phyloP scores from a whole-genome alignment of 495 filamentous ascomycete genomes.

The Penicillium ochrochloron region DNA sequence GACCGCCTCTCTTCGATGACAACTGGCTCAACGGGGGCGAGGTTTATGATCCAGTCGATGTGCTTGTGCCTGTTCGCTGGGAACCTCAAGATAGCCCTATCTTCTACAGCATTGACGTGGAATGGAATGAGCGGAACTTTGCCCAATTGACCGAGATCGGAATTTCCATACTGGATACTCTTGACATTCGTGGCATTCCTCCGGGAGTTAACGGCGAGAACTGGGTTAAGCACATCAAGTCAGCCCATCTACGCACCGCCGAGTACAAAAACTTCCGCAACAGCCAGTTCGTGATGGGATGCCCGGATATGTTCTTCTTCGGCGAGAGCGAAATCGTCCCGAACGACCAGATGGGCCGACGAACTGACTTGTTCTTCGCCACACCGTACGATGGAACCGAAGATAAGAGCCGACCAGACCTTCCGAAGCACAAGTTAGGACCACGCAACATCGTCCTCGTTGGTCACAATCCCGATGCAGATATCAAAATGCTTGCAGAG shows the following conservation, averaged over 20 bases:
- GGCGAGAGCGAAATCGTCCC: constrained; percentile 59
- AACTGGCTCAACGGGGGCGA: neutral
- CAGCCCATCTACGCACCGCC: constrained; percentile 74
- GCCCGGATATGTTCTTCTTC: constrained; percentile 76
- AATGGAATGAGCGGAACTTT: constrained; percentile 72
- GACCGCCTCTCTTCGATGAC: constrained; percentile 5
- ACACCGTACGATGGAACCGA: neutral
- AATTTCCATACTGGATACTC: constrained; percentile 79
- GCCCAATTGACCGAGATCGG: constrained; percentile 81
- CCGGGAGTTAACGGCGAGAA: constrained; percentile 63
- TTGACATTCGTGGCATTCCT: constrained; percentile 52
- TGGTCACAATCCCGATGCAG: neutral
- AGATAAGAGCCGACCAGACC: neutral
- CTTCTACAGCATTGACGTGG: constrained; percentile 81
- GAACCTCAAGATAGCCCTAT: constrained; percentile 60
- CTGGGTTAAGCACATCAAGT: constrained; percentile 68
- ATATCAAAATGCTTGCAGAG: neutral
- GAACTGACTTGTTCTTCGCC: neutral
- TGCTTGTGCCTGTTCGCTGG: constrained; percentile 40
- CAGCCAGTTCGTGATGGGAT: constrained; percentile 65
- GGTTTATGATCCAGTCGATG: neutral
- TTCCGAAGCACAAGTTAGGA: neutral
- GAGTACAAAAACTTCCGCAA: constrained; percentile 72
- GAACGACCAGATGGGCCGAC: constrained; percentile 38
- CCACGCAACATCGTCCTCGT: neutral